Conservation (phyloP, 2,329 filamentous ascomycete species). For the Sarocladium strictum region DNA sequence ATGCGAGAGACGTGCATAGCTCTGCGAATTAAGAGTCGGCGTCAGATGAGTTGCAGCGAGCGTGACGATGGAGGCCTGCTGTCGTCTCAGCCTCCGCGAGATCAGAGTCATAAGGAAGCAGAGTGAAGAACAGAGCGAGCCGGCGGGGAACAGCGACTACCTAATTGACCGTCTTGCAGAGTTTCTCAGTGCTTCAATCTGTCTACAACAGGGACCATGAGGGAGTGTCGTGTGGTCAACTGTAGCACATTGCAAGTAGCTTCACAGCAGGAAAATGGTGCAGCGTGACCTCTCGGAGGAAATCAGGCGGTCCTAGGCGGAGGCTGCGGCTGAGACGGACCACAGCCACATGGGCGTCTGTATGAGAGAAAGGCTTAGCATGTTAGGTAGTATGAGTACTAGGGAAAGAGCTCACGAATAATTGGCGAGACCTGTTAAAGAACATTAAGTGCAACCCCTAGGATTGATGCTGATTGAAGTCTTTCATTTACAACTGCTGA, state of each 20-base stretch:
- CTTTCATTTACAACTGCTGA: too few species aligned
- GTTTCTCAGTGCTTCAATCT: background rate
- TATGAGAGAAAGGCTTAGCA: too few species aligned
- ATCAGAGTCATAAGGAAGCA: background rate
- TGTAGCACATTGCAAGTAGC: background rate
- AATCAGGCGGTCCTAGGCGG: conserved; percentile 2
- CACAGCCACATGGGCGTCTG: conserved; percentile 1
- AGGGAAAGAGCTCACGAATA: too few species aligned
- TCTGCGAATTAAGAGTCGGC: background rate
- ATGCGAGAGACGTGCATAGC: background rate
- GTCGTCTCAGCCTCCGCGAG: conserved; percentile 11
- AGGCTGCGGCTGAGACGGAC: background rate
- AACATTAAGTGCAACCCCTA: too few species aligned
- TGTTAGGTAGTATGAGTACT: too few species aligned
- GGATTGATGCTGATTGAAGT: too few species aligned
- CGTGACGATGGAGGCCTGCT: conserved; percentile 8
- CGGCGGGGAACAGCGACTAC: background rate
- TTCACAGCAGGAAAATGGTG: background rate
- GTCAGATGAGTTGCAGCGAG: conserved; percentile 10
- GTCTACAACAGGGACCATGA: conserved; percentile 4
- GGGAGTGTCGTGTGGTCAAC: conserved; percentile 4
- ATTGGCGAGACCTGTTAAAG: too few species aligned
- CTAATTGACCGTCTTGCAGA: background rate
- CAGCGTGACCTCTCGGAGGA: background rate
- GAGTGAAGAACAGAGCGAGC: background rate